Base-by-base conservation (phyloP, 192 early-diverging fungal species). In the Radiomyces spectabilis region DNA sequence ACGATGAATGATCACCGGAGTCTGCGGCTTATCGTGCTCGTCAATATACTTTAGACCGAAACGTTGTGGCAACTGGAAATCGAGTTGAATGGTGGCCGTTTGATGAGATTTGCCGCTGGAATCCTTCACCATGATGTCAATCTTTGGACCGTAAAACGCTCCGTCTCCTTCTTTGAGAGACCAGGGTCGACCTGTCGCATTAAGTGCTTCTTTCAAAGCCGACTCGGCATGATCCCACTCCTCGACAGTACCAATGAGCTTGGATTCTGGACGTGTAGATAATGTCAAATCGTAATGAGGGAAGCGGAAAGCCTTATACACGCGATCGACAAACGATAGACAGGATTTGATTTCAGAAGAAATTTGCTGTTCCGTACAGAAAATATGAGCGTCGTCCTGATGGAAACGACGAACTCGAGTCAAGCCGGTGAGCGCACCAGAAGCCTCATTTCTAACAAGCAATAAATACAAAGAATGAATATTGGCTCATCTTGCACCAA, bases 361-460 rank as follows among this genome's bases (percentile, higher is more conserved):
- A 44, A 95, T 85, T 63, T 97, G 93, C 3, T 78, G 75, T 31
- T 79, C 77, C 3, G 81, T 75, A 59, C 94, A 97, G 69, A 97
- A 97, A 48, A 97, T 94, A 57, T 97, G 94, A 0, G 88, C 94
- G 60, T 97, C 94, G 55, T 97, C 94, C 71, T 97, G 94, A 56
- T 97, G 93, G 72, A 97, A 97, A 60, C 89, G 82, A 51, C 90
- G 85, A 37, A 95, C 93, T 10, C 94, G 77, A 0, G 93, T 97
- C 35, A 97, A 74, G 9, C 94, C 94, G 8, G 92, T 76, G 8
- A 97, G 71, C 2, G 92, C 87, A 12, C 93, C 94, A 0, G 91
- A 90, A 0, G 85, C 79, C 69, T 97, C 94, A 53, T 97, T 97
- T 59, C 88, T 87, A 62, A 31, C 9, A 44, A 13, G 22, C 48